phyloP scores from a whole-genome alignment of 2,329 filamentous ascomycete genomes.

The Magnaporthiopsis incrustans region DNA sequence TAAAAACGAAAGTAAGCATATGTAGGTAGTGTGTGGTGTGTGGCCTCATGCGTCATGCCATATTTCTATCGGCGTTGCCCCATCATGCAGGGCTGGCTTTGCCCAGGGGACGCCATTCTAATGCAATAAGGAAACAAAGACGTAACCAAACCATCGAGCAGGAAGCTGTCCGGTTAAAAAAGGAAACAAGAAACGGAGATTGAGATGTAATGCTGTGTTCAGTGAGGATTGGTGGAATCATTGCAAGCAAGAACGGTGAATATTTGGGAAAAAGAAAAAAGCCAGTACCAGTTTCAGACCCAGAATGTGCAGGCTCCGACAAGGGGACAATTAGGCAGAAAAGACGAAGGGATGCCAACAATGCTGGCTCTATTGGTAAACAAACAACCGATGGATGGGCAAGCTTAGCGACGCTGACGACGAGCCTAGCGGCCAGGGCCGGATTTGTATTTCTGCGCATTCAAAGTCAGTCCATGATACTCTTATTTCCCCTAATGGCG shows the following conservation, averaged over 20 bases:
- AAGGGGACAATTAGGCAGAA: background rate
- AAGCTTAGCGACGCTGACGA: too few species aligned
- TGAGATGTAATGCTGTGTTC: background rate
- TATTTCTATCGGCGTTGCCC: background rate
- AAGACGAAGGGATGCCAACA: background rate
- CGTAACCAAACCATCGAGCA: background rate
- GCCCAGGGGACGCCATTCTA: background rate
- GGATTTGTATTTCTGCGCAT: slow-evolving; percentile 18
- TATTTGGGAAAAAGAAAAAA: too few species aligned
- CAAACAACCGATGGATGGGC: background rate
- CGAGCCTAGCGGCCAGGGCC: slow-evolving; percentile 12
- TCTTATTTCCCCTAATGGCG: too few species aligned
- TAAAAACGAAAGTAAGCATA: background rate
- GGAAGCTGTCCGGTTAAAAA: background rate
- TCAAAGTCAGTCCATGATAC: background rate
- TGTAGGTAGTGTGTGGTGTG: background rate
- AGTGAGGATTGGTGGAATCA: background rate
- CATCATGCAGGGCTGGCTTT: background rate
- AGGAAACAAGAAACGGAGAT: background rate
- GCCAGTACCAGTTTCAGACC: background rate
- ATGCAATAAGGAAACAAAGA: background rate
- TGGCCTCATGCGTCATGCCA: background rate
- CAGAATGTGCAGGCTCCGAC: background rate
- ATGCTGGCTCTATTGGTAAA: background rate
- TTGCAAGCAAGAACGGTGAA: background rate